Base-by-base conservation (phyloP, 2,329 filamentous ascomycete genomes). In the Colletotrichum siamense region DNA sequence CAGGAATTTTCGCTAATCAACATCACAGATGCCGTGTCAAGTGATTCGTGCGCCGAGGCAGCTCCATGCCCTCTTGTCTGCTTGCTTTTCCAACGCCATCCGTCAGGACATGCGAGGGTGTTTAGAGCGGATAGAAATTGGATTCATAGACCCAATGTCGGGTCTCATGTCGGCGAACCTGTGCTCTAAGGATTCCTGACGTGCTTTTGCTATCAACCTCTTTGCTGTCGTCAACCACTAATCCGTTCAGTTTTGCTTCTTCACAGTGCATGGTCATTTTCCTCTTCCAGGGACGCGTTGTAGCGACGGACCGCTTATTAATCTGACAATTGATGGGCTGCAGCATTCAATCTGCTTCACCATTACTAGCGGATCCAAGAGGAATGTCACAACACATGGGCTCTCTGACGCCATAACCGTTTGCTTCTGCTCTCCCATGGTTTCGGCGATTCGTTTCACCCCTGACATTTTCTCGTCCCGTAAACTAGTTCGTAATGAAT, bases 401-500 rank as follows among this genome's bases (percentile, higher is more conserved):
- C 88, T 90, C 90, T 93, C 91, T 93, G 91, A 92, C 86, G 87
- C 89, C 88, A 84, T 79, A 82, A 82, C 82, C 82, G 80, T 76
- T 79, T 71, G 78, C 77, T 78, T 77, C 15, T 52, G 61, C 66
- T 66, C 22, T 75, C 77, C 80, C 73, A 81, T 92, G 88, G 88
- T 88, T 85, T 83, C 84, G 89, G 89, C 87, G 85, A 88, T 89
- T 92, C 91, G 91, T 93, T 92, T 91, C 88, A 89, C 90, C 88
- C 90, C 88, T 87, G 80, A 93, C 91, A 92, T 88, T 78, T 52
- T 70, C 13, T 44, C 13, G 30, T 26, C 30, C 16, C 59, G 30
- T 62, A 34, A 67, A 65, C 57, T 77, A 76, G 49, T 34, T 15
- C 18, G 36, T 61, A 18, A 32, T 57, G 62, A 64, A 76, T 59